Evolutionary conservation across 805 yeast species (phyloP).

Genomic region (Kuraishia capsulata): DNA sequence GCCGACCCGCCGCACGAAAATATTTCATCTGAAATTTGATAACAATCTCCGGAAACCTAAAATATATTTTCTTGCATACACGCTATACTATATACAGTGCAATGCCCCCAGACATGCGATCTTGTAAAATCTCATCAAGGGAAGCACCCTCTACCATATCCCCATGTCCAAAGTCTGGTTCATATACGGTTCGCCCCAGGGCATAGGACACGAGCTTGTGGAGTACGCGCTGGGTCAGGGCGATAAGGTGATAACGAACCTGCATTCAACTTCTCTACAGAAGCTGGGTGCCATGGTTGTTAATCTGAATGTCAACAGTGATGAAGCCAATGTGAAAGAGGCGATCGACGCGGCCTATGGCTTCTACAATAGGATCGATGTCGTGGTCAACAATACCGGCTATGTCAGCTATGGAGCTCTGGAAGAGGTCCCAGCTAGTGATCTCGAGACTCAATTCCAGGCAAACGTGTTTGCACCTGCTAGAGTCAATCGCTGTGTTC

Average conservation of each 20-base stretch:
- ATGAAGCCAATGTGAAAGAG: not conserved
- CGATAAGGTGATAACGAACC: slow-evolving; percentile 1
- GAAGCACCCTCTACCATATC: too few species aligned
- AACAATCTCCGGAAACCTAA: too few species aligned
- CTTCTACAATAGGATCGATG: slow-evolving; percentile 2
- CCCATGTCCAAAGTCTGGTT: not conserved
- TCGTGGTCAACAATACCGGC: slow-evolving; percentile 5
- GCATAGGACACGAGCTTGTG: not conserved
- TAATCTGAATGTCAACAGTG: slow-evolving; percentile 2
- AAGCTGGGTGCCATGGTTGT: slow-evolving; percentile 1
- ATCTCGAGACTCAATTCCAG: slow-evolving; percentile 1
- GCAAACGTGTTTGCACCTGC: slow-evolving; percentile 3
- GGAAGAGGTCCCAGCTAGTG: slow-evolving; percentile 1
- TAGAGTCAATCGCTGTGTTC: not conserved
- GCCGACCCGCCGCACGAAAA: too few species aligned
- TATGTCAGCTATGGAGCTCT: slow-evolving; percentile 2
- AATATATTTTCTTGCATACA: too few species aligned
- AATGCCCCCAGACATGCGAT: too few species aligned
- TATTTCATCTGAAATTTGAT: too few species aligned
- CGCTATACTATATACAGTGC: too few species aligned
- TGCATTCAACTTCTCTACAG: not conserved
- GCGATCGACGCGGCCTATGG: not conserved
- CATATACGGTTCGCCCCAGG: not conserved
- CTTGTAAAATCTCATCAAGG: too few species aligned
- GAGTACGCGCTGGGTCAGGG: not conserved